Conservation (phyloP, 2,329 filamentous ascomycete genomes). For the Stachybotrys echinatus region DNA sequence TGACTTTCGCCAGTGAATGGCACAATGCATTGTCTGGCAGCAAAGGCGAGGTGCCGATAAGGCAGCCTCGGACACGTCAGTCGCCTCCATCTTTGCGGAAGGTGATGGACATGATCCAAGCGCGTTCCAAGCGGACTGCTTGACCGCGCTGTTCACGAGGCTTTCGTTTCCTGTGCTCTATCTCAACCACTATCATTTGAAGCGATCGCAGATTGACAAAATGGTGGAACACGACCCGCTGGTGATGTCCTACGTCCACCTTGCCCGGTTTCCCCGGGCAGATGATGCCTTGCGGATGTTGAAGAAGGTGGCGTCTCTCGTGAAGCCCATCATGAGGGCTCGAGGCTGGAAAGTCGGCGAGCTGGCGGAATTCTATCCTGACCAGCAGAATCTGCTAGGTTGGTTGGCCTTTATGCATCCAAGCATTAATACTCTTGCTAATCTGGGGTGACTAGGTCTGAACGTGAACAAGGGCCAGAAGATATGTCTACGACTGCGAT, state of each 20-base stretch:
- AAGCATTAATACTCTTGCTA: not conserved
- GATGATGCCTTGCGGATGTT: constrained; percentile 55
- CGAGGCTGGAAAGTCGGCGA: constrained; percentile 74
- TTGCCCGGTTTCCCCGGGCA: constrained; percentile 39
- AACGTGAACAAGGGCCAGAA: constrained; percentile 73
- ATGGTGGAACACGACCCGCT: constrained; percentile 32
- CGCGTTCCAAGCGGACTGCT: not conserved
- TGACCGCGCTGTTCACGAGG: too few relatives aligned
- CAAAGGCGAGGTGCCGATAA: not conserved
- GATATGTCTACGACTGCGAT: constrained; percentile 78
- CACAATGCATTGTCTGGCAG: not conserved
- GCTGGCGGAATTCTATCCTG: constrained; percentile 80
- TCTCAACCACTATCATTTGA: too few relatives aligned
- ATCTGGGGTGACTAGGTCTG: constrained; percentile 43
- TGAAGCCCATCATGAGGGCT: constrained; percentile 93
- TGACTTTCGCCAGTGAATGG: too few relatives aligned
- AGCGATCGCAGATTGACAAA: not conserved
- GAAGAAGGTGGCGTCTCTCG: constrained; percentile 76
- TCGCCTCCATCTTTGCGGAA: not conserved
- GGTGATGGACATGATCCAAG: not conserved
- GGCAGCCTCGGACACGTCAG: not conserved
- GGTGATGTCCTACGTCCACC: constrained; percentile 43
- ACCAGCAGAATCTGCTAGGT: constrained; percentile 68
- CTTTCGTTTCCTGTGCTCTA: too few relatives aligned
- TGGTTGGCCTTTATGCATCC: constrained; percentile 12